phyloP scores from a whole-genome alignment of 768 basidiomycete genomes.

The Suillus clintonianus region DNA sequence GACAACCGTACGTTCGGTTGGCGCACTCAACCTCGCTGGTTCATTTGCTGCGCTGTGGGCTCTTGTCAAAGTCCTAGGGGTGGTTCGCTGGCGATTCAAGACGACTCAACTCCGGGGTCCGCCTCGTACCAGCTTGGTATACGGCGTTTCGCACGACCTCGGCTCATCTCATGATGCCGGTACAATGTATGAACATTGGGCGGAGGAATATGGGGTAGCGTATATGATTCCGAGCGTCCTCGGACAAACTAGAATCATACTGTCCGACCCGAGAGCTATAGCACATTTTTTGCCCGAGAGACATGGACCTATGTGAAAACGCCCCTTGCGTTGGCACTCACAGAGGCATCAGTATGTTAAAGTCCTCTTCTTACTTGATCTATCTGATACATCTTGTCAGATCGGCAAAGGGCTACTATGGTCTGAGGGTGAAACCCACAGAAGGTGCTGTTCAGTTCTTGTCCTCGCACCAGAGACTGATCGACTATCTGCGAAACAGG shows the following conservation, averaged over 20 bases:
- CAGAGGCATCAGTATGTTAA: constrained; percentile 23
- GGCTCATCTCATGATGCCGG: background rate
- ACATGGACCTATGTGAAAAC: constrained; percentile 50
- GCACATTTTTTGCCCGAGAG: constrained; percentile 51
- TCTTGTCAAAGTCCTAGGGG: constrained; percentile 6
- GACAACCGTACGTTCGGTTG: background rate
- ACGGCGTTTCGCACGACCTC: constrained; percentile 15
- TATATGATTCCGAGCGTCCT: constrained; percentile 18
- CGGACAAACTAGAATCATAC: constrained; percentile 12
- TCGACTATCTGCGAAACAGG: constrained; percentile 8
- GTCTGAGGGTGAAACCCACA: constrained; percentile 44
- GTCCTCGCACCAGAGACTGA: constrained; percentile 22
- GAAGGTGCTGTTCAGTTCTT: constrained; percentile 30
- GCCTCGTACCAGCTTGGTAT: constrained; percentile 17
- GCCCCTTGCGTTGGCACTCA: constrained; percentile 29
- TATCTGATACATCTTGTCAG: background rate
- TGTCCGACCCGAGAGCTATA: constrained; percentile 50
- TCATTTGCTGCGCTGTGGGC: background rate
- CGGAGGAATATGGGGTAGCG: constrained; percentile 18
- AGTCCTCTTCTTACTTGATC: background rate
- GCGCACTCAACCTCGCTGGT: background rate
- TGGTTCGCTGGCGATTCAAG: constrained; percentile 1
- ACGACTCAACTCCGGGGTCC: constrained; percentile 22
- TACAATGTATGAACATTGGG: constrained; percentile 23
- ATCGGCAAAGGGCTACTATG: constrained; percentile 31